A percentile compares a stretch with the other conserved stretches of the same genome.
Evolutionary conservation across 768 basidiomycete species (phyloP).

Genomic region (Piloderma croceum): DNA sequence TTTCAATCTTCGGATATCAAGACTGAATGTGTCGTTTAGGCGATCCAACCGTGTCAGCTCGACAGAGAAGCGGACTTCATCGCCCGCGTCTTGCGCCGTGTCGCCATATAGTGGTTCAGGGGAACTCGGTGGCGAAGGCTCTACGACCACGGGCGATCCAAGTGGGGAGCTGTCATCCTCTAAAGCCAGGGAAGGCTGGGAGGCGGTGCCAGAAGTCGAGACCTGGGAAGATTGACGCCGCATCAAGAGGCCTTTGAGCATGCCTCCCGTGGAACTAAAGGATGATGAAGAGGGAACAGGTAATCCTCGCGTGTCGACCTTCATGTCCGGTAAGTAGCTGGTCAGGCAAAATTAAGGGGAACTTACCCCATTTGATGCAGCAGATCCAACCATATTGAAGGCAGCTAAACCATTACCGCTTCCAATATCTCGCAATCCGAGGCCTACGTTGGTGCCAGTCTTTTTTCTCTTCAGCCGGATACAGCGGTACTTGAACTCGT

Average conservation of each 20-base stretch:
- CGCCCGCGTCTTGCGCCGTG: constrained; percentile 73
- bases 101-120: constrained; percentile 75
- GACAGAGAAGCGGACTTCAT: constrained; percentile 94
- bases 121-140: constrained; percentile 34
- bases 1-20: constrained; percentile 89
- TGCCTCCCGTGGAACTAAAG: constrained; percentile 64
- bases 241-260: constrained; percentile 85
- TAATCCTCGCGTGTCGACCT: constrained; percentile 88
- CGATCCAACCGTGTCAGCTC: constrained; percentile 89
- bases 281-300: constrained; percentile 76
- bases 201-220: constrained; percentile 34
- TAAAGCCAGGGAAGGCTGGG: constrained; percentile 44
- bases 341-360: constrained; percentile 4
- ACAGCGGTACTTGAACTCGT: constrained; percentile 87
- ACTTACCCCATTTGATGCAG: constrained; percentile 83
- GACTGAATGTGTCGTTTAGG: constrained; percentile 82
- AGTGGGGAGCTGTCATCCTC: constrained; percentile 37
- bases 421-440: constrained; percentile 36
- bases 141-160: constrained; percentile 34
- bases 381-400: constrained; percentile 72
- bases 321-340: constrained; percentile 10
- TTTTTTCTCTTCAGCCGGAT: constrained; percentile 72
- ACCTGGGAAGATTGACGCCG: constrained; percentile 87
- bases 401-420: constrained; percentile 57
- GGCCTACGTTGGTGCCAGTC: constrained; percentile 27